Conservation (phyloP, 1,139 yeast genomes). For the Taphrina sp. region DNA sequence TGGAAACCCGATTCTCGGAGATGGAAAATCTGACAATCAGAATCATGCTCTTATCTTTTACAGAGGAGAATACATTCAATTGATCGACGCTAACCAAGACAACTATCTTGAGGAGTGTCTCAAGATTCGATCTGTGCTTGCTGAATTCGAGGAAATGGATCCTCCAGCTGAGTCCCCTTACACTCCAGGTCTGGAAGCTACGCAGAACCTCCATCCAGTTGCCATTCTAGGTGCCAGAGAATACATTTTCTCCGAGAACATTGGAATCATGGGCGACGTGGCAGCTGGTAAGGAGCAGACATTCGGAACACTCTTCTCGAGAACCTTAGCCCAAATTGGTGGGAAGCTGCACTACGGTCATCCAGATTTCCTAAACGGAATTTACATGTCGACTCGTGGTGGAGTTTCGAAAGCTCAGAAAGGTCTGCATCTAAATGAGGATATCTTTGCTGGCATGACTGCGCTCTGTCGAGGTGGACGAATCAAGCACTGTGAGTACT, state of each 20-base stretch:
- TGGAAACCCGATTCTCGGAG: constrained; percentile 98
- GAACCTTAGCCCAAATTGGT: constrained; percentile 97
- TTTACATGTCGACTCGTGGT: constrained; percentile 96
- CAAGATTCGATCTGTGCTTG: constrained; percentile 93
- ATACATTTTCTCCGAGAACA: constrained; percentile 96
- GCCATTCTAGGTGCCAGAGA: constrained; percentile 99
- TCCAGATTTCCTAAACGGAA: constrained; percentile 95
- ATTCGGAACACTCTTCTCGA: constrained; percentile 95
- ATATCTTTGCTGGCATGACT: constrained; percentile 99
- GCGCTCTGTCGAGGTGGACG: constrained; percentile 98
- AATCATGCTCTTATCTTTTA: constrained; percentile 94
- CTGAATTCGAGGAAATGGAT: constrained; percentile 95
- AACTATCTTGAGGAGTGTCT: constrained; percentile 97
- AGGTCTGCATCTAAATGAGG: constrained; percentile 97
- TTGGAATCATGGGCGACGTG: constrained; percentile 98
- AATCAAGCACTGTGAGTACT: constrained; percentile 97
- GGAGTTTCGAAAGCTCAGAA: constrained; percentile 99
- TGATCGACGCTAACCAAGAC: constrained; percentile 98
- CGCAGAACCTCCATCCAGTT: constrained; percentile 62
- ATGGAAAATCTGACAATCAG: constrained; percentile 99
- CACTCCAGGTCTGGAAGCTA: constrained; percentile 48
- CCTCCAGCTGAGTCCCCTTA: constrained; percentile 56
- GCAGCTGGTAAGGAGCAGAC: constrained; percentile 99
- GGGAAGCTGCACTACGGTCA: constrained; percentile 99
- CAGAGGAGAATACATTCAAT: constrained; percentile 97